A percentile compares a stretch with the other conserved stretches of the same genome.
These are phyloP conservation scores for Phytophthora syringae DNA, from an alignment of 352 stramenopile species.

Conservation along the genomic window DNA sequence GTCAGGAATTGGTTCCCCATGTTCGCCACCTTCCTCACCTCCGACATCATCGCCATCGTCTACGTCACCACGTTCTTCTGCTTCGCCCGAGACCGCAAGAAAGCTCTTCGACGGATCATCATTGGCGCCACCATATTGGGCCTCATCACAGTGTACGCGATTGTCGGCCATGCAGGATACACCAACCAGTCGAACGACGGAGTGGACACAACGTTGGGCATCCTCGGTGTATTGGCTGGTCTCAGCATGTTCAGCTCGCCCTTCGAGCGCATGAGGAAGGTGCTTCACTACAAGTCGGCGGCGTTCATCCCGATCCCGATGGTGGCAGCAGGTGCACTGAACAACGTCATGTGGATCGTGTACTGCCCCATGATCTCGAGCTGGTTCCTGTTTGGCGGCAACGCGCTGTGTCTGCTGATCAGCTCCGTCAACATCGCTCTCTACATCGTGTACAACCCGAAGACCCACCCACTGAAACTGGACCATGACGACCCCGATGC, in stretches of 20 bases:
- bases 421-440: constrained; percentile 30
- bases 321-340: constrained; percentile 32
- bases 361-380: constrained; percentile 40
- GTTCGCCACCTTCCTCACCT: constrained; percentile 45
- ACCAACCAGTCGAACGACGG: constrained; percentile 42
- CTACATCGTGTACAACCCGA: constrained; percentile 42
- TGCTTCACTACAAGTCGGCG: constrained; percentile 44
- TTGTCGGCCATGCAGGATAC: constrained; percentile 31
- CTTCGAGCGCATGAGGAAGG: constrained; percentile 43
- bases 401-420: constrained; percentile 35
- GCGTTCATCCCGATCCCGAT: constrained; percentile 48
- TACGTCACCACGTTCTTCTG: constrained; percentile 38
- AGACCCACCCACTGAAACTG: constrained; percentile 37
- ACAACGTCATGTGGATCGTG: constrained; percentile 48
- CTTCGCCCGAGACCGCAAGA: constrained; percentile 38
- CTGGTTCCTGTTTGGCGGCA: constrained; percentile 45
- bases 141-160: constrained; percentile 39
- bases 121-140: constrained; percentile 22
- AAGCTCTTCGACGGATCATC: constrained; percentile 25
- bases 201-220: constrained; percentile 36
- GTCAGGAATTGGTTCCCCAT: constrained; percentile 48
- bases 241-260: constrained; percentile 44
- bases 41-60: constrained; percentile 33
- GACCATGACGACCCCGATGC: constrained; percentile 21
- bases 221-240: constrained; percentile 32